Percentiles rank a stretch among this genome's conserved stretches.
Evolutionary conservation across 2,329 filamentous ascomycete genomes (phyloP).

Genomic region (Cladobotryum mycophilum): DNA sequence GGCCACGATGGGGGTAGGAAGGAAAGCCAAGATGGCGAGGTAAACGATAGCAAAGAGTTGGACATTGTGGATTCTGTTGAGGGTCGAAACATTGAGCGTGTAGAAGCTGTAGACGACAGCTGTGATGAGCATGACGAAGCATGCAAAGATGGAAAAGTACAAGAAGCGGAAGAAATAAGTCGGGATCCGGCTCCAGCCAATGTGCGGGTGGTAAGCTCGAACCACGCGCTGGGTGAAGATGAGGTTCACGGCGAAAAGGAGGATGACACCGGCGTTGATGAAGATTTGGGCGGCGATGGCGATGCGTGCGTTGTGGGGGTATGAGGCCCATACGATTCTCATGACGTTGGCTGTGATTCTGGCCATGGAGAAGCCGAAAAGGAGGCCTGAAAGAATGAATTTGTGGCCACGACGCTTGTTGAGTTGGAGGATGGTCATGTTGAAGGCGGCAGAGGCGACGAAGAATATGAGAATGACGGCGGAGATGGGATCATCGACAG

Average conservation of each 20-base stretch:
- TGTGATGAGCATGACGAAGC: constrained; percentile 60
- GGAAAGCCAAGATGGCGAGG: constrained; percentile 49
- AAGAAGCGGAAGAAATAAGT: constrained; percentile 49
- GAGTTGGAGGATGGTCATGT: constrained; percentile 53
- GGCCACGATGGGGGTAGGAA: constrained; percentile 51
- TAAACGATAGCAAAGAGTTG: constrained; percentile 63
- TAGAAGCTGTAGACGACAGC: constrained; percentile 60
- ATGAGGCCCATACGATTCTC: constrained; percentile 47
- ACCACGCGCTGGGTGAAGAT: constrained; percentile 71
- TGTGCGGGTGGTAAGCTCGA: constrained; percentile 61
- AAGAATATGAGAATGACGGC: constrained; percentile 58
- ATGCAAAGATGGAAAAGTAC: constrained; percentile 50
- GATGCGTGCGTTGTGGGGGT: constrained; percentile 33
- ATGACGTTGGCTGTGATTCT: constrained; percentile 45
- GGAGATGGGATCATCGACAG: constrained; percentile 59
- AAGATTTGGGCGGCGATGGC: constrained; percentile 61
- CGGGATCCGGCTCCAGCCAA: constrained; percentile 60
- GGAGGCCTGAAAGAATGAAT: constrained; percentile 52
- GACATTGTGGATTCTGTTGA: constrained; percentile 51
- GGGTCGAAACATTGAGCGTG: constrained; percentile 49
- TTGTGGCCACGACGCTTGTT: constrained; percentile 47
- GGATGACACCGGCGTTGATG: constrained; percentile 64
- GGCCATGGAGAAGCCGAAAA: constrained; percentile 54
- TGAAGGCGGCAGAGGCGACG: constrained; percentile 41
- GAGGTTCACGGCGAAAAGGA: constrained; percentile 74